Evolutionary conservation across 1,284 basidiomycete genomes (phyloP).

Genomic region (Cryptococcus wingfieldii): DNA sequence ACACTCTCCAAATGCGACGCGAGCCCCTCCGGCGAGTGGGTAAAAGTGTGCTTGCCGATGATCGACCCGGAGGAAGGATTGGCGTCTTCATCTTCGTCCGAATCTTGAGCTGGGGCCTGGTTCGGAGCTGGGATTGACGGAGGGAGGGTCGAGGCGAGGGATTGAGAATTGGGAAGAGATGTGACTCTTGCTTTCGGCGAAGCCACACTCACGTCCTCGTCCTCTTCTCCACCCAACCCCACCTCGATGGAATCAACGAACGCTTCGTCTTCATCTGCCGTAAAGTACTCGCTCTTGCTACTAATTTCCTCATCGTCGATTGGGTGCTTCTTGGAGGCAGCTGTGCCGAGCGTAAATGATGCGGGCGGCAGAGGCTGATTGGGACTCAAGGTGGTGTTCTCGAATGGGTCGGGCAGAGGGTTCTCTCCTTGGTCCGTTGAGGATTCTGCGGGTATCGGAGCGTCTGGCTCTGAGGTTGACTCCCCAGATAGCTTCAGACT

Average conservation of each 20-base stretch:
- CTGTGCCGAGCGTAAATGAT: not conserved
- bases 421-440: too few relatives aligned
- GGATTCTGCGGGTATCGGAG: too few relatives aligned
- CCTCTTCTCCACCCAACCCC: not conserved
- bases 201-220: not conserved
- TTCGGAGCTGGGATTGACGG: not conserved
- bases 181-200: not conserved
- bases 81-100: not conserved
- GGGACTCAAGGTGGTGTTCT: not conserved
- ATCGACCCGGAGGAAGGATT: constrained; percentile 49
- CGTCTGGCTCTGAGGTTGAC: too few relatives aligned
- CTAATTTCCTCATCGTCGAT: not conserved
- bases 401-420: too few relatives aligned
- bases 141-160: not conserved
- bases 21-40: constrained; percentile 58
- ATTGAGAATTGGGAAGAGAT: not conserved
- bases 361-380: not conserved
- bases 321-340: not conserved
- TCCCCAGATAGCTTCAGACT: not conserved
- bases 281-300: not conserved
- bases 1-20: constrained; percentile 58
- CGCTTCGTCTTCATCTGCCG: not conserved
- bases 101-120: not conserved
- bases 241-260: not conserved
- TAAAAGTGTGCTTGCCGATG: constrained; percentile 64